Evolutionary conservation across 805 yeast genomes (phyloP).

Genomic region (Zygoascus bituminiphila): DNA sequence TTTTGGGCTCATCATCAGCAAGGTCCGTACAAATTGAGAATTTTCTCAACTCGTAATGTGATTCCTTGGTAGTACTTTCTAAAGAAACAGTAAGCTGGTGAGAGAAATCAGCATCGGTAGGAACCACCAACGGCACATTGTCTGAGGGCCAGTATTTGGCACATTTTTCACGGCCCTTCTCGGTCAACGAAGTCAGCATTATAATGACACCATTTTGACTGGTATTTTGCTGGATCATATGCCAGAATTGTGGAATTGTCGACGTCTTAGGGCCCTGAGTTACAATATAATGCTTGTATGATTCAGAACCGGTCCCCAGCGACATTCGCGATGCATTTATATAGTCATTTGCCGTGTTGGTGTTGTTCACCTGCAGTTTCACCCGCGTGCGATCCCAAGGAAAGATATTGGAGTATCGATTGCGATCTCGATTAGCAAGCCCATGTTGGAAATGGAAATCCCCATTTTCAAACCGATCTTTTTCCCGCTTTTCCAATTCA

Average conservation of each 20-base stretch:
- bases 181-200: slow-evolving; percentile 71
- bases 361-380: slow-evolving; percentile 27
- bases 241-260: slow-evolving; percentile 82
- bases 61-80: not conserved
- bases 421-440: slow-evolving; percentile 29
- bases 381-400: slow-evolving; percentile 62
- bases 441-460: slow-evolving; percentile 15
- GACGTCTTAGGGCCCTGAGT: slow-evolving; percentile 78
- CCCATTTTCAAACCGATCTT: slow-evolving; percentile 12
- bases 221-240: slow-evolving; percentile 63
- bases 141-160: slow-evolving; percentile 73
- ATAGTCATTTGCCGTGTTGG: slow-evolving; percentile 41
- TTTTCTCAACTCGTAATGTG: slow-evolving; percentile 12
- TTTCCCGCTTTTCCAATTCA: slow-evolving; percentile 25
- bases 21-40: slow-evolving; percentile 5
- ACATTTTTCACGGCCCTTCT: slow-evolving; percentile 58
- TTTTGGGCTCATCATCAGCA: slow-evolving; percentile 14
- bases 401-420: slow-evolving; percentile 53
- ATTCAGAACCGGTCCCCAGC: slow-evolving; percentile 9
- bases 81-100: slow-evolving; percentile 7
- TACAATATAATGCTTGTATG: slow-evolving; percentile 44
- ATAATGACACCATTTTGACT: slow-evolving; percentile 53
- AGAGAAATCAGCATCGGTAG: slow-evolving; percentile 26
- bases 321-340: slow-evolving; percentile 69
- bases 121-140: slow-evolving; percentile 9